Conservation (phyloP, 225 moss, liverwort and hornwort species). For the Pseudoscleropodium purum region DNA sequence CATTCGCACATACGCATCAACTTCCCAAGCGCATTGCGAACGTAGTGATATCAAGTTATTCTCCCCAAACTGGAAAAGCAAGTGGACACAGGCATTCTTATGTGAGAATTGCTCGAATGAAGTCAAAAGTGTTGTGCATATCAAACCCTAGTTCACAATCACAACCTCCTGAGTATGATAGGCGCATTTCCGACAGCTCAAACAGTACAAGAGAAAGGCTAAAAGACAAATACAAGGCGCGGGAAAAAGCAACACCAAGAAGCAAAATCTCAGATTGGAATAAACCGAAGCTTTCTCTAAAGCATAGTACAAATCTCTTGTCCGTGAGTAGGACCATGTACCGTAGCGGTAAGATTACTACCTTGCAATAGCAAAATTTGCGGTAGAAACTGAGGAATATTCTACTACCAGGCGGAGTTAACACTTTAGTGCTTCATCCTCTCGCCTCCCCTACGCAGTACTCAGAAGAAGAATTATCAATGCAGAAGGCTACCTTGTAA, state of each 20-base stretch:
- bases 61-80: not conserved
- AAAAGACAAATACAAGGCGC: not conserved
- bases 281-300: not conserved
- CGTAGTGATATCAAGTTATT: not conserved
- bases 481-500: not conserved
- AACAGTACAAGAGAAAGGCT: not conserved
- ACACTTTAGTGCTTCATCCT: not conserved
- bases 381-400: not conserved
- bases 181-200: not conserved
- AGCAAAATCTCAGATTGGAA: not conserved
- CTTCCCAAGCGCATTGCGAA: not conserved
- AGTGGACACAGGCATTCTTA: not conserved
- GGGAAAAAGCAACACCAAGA: not conserved
- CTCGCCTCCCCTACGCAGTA: not conserved
- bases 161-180: not conserved
- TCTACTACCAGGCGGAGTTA: not conserved
- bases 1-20: not conserved
- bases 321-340: not conserved
- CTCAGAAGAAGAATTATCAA: not conserved
- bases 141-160: not conserved
- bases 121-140: not conserved
- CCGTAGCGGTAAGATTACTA: not conserved
- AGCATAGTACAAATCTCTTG: not conserved
- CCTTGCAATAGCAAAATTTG: slow-evolving; percentile 9
- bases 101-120: not conserved